Evolutionary conservation across 371 early-diverging fungal genomes (phyloP).

Genomic region (Circinella minor): DNA sequence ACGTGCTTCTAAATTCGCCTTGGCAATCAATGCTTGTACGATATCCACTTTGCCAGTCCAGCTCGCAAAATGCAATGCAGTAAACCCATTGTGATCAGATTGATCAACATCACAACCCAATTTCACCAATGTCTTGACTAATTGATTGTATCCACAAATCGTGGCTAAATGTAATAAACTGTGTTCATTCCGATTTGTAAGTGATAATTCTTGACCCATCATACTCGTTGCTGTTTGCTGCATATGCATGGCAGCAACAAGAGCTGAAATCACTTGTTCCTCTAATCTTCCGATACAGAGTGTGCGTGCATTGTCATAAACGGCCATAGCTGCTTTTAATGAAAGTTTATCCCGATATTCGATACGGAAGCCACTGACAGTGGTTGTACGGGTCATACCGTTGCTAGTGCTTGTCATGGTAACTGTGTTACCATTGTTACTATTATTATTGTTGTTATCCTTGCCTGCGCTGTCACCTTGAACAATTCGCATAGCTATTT

Average conservation of each 20-base stretch:
- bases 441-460: conserved; percentile 20
- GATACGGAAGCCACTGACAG: conserved; percentile 8
- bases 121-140: conserved; percentile 37
- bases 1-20: conserved; percentile 24
- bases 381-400: conserved; percentile 9
- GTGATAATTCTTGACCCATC: conserved; percentile 26
- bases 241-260: conserved; percentile 27
- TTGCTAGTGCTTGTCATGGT: conserved; percentile 2
- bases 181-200: conserved; percentile 49
- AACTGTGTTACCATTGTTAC: conserved; percentile 16
- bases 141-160: conserved; percentile 42
- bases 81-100: conserved; percentile 56
- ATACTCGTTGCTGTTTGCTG: conserved; percentile 1
- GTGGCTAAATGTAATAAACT: conserved; percentile 57
- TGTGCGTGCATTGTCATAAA: conserved; percentile 43
- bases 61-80: conserved; percentile 63
- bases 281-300: conserved; percentile 37
- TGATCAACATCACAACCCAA: conserved; percentile 44
- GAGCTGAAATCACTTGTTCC: conserved; percentile 32
- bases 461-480: conserved; percentile 59
- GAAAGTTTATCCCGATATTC: conserved; percentile 30
- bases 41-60: conserved; percentile 58
- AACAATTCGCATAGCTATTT: conserved; percentile 69
- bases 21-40: conserved; percentile 40
- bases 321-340: conserved; percentile 30